A percentile compares a stretch with the other conserved stretches of the same genome.
Evolutionary conservation across 768 basidiomycete species (phyloP).

Genomic region (Rossbeevera mucosa): DNA sequence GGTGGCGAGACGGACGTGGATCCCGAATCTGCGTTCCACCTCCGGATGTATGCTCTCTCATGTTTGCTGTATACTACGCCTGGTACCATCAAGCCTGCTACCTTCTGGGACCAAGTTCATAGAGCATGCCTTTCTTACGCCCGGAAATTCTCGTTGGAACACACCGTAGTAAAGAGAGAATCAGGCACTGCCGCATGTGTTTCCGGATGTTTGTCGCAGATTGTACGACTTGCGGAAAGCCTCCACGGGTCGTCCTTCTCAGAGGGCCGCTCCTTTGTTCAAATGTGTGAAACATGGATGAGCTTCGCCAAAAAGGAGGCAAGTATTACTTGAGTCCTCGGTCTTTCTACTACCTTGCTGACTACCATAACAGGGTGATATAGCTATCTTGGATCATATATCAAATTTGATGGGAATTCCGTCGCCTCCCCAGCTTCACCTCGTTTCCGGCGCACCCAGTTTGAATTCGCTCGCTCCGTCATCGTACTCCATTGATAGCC

Average conservation of each 20-base stretch:
- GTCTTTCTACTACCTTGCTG: not conserved
- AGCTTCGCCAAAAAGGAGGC: conserved; percentile 65
- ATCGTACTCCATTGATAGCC: conserved; percentile 14
- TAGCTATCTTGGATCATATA: conserved; percentile 45
- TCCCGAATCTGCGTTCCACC: conserved; percentile 29
- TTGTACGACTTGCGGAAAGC: conserved; percentile 41
- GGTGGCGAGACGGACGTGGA: conserved; percentile 9
- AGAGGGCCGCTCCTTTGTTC: conserved; percentile 48
- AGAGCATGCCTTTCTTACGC: conserved; percentile 41
- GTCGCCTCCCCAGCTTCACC: conserved; percentile 1
- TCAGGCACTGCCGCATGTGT: conserved; percentile 30
- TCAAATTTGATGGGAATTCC: conserved; percentile 35
- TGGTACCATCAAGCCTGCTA: conserved; percentile 44
- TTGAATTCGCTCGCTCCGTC: not conserved
- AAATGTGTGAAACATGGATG: conserved; percentile 71
- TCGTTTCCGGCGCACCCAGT: not conserved
- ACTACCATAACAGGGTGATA: conserved; percentile 39
- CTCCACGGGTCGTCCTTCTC: conserved; percentile 38
- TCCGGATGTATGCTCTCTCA: conserved; percentile 44
- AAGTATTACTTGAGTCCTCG: conserved; percentile 11
- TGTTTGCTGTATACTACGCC: conserved; percentile 45
- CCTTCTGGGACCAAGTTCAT: conserved; percentile 69
- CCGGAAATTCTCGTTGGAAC: conserved; percentile 17
- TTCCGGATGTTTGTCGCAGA: conserved; percentile 39
- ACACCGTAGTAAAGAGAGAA: conserved; percentile 25